Evolutionary conservation across 129 eudicot species (phyloP).

Genomic region (Scalesia atractyloides): DNA sequence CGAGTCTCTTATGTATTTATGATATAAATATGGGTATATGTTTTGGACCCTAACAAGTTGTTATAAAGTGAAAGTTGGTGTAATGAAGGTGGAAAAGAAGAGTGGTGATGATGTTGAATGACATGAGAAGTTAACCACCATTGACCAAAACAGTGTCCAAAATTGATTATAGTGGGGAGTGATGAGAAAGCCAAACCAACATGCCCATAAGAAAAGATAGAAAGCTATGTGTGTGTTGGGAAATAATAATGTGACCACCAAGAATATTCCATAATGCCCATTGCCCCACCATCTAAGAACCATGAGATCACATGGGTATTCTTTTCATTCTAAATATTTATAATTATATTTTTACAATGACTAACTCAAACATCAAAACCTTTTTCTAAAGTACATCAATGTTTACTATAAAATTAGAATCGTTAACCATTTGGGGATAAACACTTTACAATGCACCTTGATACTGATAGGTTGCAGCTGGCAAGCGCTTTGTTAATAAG

Average conservation of each 20-base stretch:
- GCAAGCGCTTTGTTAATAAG: too few relatives aligned
- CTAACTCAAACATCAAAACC: too few relatives aligned
- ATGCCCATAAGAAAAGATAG: constrained; percentile 19
- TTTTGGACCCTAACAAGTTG: not conserved
- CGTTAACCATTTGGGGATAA: too few relatives aligned
- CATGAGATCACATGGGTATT: constrained; percentile 24
- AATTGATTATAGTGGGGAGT: constrained; percentile 30
- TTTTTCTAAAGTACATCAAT: too few relatives aligned
- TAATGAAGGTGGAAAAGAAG: constrained; percentile 24
- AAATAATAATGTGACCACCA: constrained; percentile 27
- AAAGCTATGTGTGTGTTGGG: constrained; percentile 29
- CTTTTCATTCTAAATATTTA: too few relatives aligned
- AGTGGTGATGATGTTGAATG: constrained; percentile 37
- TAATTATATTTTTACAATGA: too few relatives aligned
- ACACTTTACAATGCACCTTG: too few relatives aligned
- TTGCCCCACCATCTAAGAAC: constrained; percentile 23
- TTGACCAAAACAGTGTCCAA: constrained; percentile 28
- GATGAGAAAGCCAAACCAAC: constrained; percentile 37
- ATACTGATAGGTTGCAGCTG: too few relatives aligned
- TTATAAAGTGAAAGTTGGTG: constrained; percentile 33
- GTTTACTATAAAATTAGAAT: too few relatives aligned
- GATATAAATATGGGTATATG: not conserved
- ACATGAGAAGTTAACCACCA: constrained; percentile 34
- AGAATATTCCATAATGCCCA: constrained; percentile 13
- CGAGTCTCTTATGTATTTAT: not conserved